Percentiles rank a stretch among this genome's conserved stretches.
These are phyloP conservation scores for Penicillium bialowiezense DNA, from an alignment of 495 filamentous ascomycete species.

Conservation along the genomic window DNA sequence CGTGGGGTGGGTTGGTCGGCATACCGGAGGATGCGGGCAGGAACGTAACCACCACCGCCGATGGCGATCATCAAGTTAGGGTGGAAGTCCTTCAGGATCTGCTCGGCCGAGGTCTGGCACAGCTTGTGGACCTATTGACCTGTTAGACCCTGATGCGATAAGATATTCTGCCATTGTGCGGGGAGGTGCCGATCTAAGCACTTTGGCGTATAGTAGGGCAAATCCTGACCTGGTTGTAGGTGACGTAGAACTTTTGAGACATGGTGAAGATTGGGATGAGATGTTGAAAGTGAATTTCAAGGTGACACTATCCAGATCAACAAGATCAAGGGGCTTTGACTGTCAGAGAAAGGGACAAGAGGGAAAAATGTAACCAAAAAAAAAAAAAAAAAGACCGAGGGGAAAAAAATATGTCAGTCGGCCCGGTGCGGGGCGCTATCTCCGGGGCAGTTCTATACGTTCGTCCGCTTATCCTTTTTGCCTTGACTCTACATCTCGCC, in stretches of 20 bases:
- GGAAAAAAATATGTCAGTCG: not conserved
- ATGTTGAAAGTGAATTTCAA: too few relatives aligned
- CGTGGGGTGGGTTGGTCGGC: not conserved
- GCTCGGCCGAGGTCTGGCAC: constrained; percentile 77
- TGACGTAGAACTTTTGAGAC: constrained; percentile 89
- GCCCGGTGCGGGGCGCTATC: constrained; percentile 2
- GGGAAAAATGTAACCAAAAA: not conserved
- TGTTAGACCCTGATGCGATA: constrained; percentile 2
- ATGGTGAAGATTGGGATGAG: constrained; percentile 39
- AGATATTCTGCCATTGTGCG: constrained; percentile 2
- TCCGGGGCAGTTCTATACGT: not conserved
- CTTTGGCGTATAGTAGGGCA: not conserved
- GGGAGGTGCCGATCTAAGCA: not conserved
- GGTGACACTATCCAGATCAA: too few relatives aligned
- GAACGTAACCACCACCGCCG: constrained; percentile 95
- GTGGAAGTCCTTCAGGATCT: constrained; percentile 78
- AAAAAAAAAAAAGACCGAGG: not conserved
- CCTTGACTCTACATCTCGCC: not conserved
- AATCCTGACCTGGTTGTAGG: constrained; percentile 82
- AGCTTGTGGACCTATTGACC: constrained; percentile 84
- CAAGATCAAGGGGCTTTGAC: too few relatives aligned
- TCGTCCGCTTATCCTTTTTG: not conserved
- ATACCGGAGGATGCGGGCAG: constrained; percentile 89
- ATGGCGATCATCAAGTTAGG: constrained; percentile 99
- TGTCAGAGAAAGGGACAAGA: not conserved